Base-by-base conservation (phyloP, 2,329 filamentous ascomycete species). In the Magnaporthales sp. region DNA sequence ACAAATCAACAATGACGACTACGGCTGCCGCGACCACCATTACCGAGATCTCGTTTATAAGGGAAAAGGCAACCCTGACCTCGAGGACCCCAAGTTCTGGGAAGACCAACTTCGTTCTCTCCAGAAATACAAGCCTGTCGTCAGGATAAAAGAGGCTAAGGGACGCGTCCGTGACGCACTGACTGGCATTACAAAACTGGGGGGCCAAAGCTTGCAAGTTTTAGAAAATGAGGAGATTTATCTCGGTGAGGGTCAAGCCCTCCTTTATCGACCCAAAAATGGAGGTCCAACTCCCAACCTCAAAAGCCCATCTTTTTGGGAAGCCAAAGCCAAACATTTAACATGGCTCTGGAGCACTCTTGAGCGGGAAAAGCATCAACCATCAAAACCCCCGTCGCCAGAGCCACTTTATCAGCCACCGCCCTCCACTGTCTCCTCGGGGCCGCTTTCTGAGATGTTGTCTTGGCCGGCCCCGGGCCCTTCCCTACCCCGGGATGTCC, bases 51-150 rank as follows among this genome's bases (percentile, higher is more conserved):
- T 46, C 38, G 38, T 46, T 46, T 46, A 46, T 46, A 46, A 46
- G 38, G 38, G 38, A 46, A 46, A 46, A 6, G 38, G 38, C 38
- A 46, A 46, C 5, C 56, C 56, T 61, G 27, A 61, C 56, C 56
- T 61, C 56, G 56, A 61, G 5, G 56, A 27, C 22, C 56, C 56
- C 9, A 61, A 61, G 56, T 61, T 61, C 27, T 61, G 56, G 56
- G 56, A 61, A 8, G 56, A 61, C 56, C 24, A 61, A 61, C 56
- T 61, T 61, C 56, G 56, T 61, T 61, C 22, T 61, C 15, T 61
- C 56, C 22, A 61, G 56, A 61, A 61, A 61, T 61, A 61, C 56
- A 61, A 61, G 56, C 56, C 56, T 29, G 27, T 61, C 56, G 24
- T 61, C 24, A 61, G 56, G 38, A 46, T 61, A 61, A 29, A 61